Evolutionary conservation across 2,329 filamentous ascomycete genomes (phyloP).

Genomic region (Fusarium pseudograminearum): DNA sequence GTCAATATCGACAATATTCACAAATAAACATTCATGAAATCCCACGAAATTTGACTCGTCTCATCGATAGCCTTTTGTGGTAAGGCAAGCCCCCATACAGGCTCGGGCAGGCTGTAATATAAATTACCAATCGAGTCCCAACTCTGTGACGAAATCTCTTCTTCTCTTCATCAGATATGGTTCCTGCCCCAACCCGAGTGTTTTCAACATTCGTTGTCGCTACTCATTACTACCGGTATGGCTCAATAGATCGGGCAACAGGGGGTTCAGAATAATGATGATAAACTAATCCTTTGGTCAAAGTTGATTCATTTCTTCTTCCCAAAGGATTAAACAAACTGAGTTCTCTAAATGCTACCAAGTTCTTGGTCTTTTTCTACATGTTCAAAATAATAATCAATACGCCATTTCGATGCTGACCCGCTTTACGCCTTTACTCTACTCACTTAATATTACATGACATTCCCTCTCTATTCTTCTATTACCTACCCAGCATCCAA

Average conservation of each 20-base stretch:
- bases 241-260: neutral
- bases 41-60: too few species aligned
- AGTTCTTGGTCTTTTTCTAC: neutral
- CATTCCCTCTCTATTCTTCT: neutral
- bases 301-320: neutral
- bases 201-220: neutral
- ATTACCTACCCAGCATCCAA: neutral
- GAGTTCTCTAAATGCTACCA: slow-evolving; percentile 2
- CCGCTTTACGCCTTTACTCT: neutral
- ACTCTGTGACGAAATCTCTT: neutral
- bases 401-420: neutral
- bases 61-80: too few species aligned
- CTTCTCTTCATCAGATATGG: neutral
- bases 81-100: too few species aligned
- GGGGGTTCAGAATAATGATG: neutral
- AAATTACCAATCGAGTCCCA: neutral
- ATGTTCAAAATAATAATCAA: neutral
- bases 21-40: neutral
- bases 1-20: neutral
- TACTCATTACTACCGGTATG: neutral
- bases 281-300: neutral
- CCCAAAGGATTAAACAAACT: neutral
- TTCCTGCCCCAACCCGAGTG: neutral
- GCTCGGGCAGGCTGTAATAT: neutral
- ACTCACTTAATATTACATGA: slow-evolving; percentile 25